Base-by-base conservation (phyloP, 2,329 filamentous ascomycete genomes). In the Microdochium nivale region DNA sequence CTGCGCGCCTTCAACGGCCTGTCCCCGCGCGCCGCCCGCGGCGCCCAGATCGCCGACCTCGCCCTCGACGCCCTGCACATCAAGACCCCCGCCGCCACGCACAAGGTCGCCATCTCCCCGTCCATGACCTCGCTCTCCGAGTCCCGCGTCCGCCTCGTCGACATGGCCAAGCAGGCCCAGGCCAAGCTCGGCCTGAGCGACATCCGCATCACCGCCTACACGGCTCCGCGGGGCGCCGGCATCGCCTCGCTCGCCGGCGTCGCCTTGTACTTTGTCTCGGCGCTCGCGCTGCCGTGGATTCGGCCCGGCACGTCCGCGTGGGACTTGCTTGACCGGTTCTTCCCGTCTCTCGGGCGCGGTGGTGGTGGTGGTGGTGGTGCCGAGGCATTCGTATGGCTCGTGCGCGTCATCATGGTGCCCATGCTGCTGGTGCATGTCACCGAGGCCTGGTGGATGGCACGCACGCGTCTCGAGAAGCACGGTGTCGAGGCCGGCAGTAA, bases 1-100 rank as follows among this genome's bases (percentile, higher is more conserved):
- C 80, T 95, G n/a, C 83, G 83, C 56, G 80, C 90, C 67, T 90
- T 83, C 72, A 75, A 73, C 64, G 67, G 74, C 16, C 72, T 88
- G 46, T 78, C 83, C 16, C 62, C 76, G 8, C 67, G 70, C 54
- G 70, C 77, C 49, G 78, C 85, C 49, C 70, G 79, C 52, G 70
- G 73, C 21, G 81, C 87, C 21, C 68, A 73, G 37, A 73, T 96
- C 57, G 72, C 76, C 51, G 84, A 90, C 64, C 74, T 95, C 55
- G 75, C 76, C 30, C 76, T 89, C 52, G 67, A 74, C 33, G 67
- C 76, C 56, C 78, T 96, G 69, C 79, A 74, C 33, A 75, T 92
- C 60, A 62, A 60, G 51, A 80, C 80, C 53, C 71, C 71, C 23
- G 70, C 75, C 9, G 67, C 67, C 25, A 65, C 68, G 3, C 71